Base-by-base conservation (phyloP, 2,329 filamentous ascomycete genomes). In the Fusarium guadeloupense region DNA sequence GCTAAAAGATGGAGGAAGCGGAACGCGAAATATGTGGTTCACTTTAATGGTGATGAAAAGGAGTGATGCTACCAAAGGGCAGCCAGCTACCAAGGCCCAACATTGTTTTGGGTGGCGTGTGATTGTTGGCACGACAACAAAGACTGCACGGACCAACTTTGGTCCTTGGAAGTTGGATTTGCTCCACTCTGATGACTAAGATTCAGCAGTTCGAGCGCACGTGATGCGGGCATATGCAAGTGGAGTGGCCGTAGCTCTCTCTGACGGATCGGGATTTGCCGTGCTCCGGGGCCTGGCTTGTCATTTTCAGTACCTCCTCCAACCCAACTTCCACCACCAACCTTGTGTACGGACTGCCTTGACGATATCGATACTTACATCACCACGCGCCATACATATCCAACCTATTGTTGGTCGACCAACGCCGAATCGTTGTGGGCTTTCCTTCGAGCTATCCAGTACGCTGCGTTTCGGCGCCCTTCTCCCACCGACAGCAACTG, bases 221-320 rank as follows among this genome's bases (percentile, higher is more conserved):
- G 72, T 74, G 72, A 74, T 65, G 38, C 55, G 51, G 52, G 50
- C 60, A 48, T 44, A 43, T 44, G 28, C 28, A 12, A 50, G 56
- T 37, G 49, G 45, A 40, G 31, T 25, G 14, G 17, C 9, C 30
- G 43, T 44, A 38, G 55, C 54, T 51, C 48, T 57, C 47, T 57
- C 44, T 12, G 38, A 47, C 67, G 69, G 66, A 64, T 59, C 71
- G 71, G 71, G 69, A 71, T 67, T 65, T 73, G 58, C 67, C 66
- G 63, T 69, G 51, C 52, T 67, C 64, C 62, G 57, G 59, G 63
- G 54, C 66, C 63, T 31, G 12, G 28, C 28, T 66, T 64, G 67
- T 66, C 71, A 63, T 72, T 73, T 72, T 72, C 70, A 69, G 64
- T 69, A 66, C 72, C 71, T 71, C 67, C 65, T 72, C 59, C 60